These are phyloP conservation scores for Cryoendolithus antarcticus DNA, from an alignment of 2,329 filamentous ascomycete species.

Conservation along the genomic window DNA sequence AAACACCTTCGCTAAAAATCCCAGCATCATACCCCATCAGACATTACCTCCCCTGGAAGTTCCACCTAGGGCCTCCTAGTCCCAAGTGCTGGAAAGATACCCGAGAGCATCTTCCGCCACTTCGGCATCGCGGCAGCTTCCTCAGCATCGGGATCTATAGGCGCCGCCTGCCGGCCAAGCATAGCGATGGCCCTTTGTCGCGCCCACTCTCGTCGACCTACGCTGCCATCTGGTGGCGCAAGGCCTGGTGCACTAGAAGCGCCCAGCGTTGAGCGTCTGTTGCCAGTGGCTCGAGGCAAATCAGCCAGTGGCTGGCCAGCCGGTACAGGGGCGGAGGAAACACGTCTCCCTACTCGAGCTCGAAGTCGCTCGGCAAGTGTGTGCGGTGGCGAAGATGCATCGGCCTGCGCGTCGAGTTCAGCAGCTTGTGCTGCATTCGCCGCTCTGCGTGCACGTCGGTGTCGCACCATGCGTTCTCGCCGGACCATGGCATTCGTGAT, in stretches of 20 bases:
- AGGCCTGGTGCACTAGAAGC: conserved; percentile 8
- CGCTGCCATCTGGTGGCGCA: conserved; percentile 3
- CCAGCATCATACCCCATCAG: too few species aligned
- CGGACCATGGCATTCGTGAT: conserved; percentile 82
- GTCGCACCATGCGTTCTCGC: conserved; percentile 58
- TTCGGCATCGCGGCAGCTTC: conserved; percentile 13
- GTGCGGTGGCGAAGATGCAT: conserved; percentile 1
- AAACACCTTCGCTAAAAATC: too few species aligned
- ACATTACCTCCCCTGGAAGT: too few species aligned
- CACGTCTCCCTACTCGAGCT: conserved; percentile 2
- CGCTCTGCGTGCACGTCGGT: conserved; percentile 39
- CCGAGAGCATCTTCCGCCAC: conserved; percentile 19
- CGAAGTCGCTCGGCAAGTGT: conserved; percentile 4
- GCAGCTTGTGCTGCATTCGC: neutral
- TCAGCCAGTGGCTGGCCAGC: conserved; percentile 12
- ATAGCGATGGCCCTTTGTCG: conserved; percentile 32
- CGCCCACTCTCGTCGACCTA: conserved; percentile 32
- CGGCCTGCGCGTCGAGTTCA: neutral
- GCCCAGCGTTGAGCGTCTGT: conserved; percentile 4
- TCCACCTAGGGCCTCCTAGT: too few species aligned
- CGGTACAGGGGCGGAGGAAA: conserved; percentile 2
- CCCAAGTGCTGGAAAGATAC: conserved; percentile 17
- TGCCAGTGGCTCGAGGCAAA: conserved; percentile 3
- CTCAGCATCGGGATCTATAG: conserved; percentile 18
- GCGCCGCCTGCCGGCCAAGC: conserved; percentile 21